Evolutionary conservation across 768 basidiomycete species (phyloP), one percentile per base, ranked within the genome.

Genomic region (Suillus lakei): DNA sequence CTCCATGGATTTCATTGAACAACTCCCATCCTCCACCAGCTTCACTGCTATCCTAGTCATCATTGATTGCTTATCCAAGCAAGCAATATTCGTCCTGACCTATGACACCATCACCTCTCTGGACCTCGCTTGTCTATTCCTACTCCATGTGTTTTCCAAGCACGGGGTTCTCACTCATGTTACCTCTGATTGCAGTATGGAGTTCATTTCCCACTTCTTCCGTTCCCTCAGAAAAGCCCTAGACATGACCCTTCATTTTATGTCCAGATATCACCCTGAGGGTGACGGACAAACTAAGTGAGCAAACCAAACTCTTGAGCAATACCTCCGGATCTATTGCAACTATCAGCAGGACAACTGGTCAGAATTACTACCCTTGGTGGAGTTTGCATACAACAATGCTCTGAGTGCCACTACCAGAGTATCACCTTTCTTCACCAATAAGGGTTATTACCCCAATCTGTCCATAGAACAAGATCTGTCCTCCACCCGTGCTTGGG

Each of bases 191-290:
- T n/a, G n/a, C n/a, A n/a, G n/a, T n/a, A n/a, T n/a, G n/a, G n/a
- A n/a, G n/a, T 82, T 82, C 58, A 64, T 78, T 7, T 79, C 80
- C 3, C 62, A 73, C 28, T 80, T 79, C 62, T 77, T 70, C 67
- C 64, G 60, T 43, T 76, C 75, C 46, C 65, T 77, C 2, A 73
- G 73, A 39, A 53, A 65, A 50, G 44, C 75, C 1, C 67, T 74
- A 66, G 71, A 74, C 30, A 75, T 77, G 58, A 32, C 36, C 41
- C 64, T 68, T 5, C 61, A 72, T 5, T 62, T 76, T 1, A 74
- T 74, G 48, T 76, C 74, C 1, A 43, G 72, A 4, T 70, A 72
- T 39, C 72, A 74, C 60, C 73, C 73, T 2, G 66, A 74, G 64
- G 67, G 64, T n/a, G 64, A 74, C 39, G 61, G 70, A 39, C 72